Evolutionary conservation across 352 stramenopile species (phyloP), one percentile per base, ranked within the genome.

Genomic region (Phytophthora meadii): DNA sequence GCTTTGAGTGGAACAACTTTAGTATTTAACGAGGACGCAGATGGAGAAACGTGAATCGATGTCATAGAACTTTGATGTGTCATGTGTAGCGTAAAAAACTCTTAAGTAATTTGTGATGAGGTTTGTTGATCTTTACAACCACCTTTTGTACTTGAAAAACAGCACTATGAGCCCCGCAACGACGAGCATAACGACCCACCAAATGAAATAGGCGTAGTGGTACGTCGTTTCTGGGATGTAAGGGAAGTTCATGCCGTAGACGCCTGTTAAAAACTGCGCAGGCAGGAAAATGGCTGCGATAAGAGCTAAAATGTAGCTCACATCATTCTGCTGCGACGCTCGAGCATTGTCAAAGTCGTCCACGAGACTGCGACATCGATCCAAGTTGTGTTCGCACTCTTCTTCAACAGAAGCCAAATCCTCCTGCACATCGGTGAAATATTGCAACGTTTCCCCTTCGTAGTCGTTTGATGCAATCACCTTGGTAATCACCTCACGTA

Each of bases 241-340:
- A 25, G 79, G 72, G 69, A 93, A 96, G 71, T 96, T 96, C 87
- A 96, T 96, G 57, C 88, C 88, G 60, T 94, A 94, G 5, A 96
- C 65, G 3, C 82, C 84, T 9, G 88, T 92, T 34, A 94, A 71
- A 62, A 94, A 96, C 66, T 94, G 86, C 22, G 82, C 88, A 1
- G 88, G 88, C 27, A 96, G 58, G 37, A 93, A 92, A 42, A 93
- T 81, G 4, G 87, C 84, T 1, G 87, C 84, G 4, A 96, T 79
- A 7, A 96, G 72, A 27, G 88, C 84, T 39, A 95, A 66, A 22
- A 84, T 68, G 54, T 89, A 93, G 58, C 81, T 92, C 61, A 91
- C 81, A 25, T 91, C 78, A 61, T 77, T 89, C 51, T 93, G 84
- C 47, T 86, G 72, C 3, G 73, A 70, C 0, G 82, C 71, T 25